Base-by-base conservation (phyloP, 805 yeast genomes). In the Metschnikowia corniflorae region DNA sequence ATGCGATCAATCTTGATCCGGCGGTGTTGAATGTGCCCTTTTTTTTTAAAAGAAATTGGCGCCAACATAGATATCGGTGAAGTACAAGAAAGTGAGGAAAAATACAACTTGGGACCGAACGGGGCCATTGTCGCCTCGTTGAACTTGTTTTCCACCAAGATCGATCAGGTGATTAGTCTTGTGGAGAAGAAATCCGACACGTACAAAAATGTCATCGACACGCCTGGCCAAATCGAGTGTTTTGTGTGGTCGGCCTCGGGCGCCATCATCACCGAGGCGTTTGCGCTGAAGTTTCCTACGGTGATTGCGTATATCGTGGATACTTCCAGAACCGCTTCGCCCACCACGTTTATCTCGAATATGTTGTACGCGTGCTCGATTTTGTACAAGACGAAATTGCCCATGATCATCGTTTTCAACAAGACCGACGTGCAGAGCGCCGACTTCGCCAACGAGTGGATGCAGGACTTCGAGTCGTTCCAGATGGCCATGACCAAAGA, bases 211-310 rank as follows among this genome's bases (percentile, higher is more conserved):
- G 85, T 89, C 46, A 81, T 93, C 24, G 99, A 93, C 63, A 93
- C 99, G 1, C 99, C 99, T 0, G 99, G 99, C 9, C 99, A 93
- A 63, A 93, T 93, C 44, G 99, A 93, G 62, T 89, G 97, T 65
- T 93, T 93, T 59, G 88, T 93, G 28, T 93, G 99, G 98, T 82
- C 94, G 30, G 98, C 98, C 0, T 85, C 96, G 16, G 99, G 99
- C 9, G 77, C 96, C 16, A 93, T 93, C 44, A 84, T 93, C 41
- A 91, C 97, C 1, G 98, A 93, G 57, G 88, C 97, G 0, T 86
- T 93, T 65, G 98, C 97, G 1, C 83, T 95, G 0, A 79, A 94
- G 4, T 86, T 87, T 58, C 99, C 99, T 13, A 93, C 98, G 0
- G 86, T 93, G 18, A 78, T 93, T 45, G 97, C 97, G 0, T 93